These are phyloP conservation scores for Ambrosiella cleistominuta DNA, from an alignment of 2,329 filamentous ascomycete genomes.

Conservation along the genomic window DNA sequence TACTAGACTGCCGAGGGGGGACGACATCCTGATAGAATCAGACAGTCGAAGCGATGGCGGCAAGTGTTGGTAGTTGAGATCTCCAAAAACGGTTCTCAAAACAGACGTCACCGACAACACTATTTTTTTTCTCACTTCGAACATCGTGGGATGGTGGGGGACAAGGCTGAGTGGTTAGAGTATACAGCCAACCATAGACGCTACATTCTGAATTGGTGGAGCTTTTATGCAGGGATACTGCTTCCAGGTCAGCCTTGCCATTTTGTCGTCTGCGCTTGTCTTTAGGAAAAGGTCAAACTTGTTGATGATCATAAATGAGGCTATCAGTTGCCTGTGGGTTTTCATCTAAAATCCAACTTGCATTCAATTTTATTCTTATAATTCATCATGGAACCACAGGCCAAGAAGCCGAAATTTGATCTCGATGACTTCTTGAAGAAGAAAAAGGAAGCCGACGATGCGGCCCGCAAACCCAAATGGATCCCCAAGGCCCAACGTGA, in stretches of 20 bases:
- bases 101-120: background rate
- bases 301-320: too few relatives aligned
- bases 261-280: too few relatives aligned
- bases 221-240: background rate
- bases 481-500: slow-evolving; percentile 71
- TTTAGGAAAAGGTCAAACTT: background rate
- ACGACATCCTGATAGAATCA: slow-evolving; percentile 19
- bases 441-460: slow-evolving; percentile 73
- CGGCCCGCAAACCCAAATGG: slow-evolving; percentile 75
- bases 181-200: background rate
- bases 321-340: background rate
- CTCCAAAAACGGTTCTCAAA: background rate
- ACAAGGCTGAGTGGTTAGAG: background rate
- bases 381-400: slow-evolving; percentile 11
- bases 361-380: background rate
- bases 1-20: slow-evolving; percentile 19
- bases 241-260: slow-evolving; percentile 5
- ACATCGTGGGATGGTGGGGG: background rate
- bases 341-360: background rate
- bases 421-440: slow-evolving; percentile 72
- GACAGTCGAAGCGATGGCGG: background rate
- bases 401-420: slow-evolving; percentile 41
- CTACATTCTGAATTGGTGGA: background rate
- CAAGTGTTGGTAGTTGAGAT: background rate
- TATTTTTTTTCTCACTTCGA: background rate